Evolutionary conservation across 2,329 filamentous ascomycete species (phyloP), one percentile per base, ranked within the genome.

Genomic region (Penicillium sp.): DNA sequence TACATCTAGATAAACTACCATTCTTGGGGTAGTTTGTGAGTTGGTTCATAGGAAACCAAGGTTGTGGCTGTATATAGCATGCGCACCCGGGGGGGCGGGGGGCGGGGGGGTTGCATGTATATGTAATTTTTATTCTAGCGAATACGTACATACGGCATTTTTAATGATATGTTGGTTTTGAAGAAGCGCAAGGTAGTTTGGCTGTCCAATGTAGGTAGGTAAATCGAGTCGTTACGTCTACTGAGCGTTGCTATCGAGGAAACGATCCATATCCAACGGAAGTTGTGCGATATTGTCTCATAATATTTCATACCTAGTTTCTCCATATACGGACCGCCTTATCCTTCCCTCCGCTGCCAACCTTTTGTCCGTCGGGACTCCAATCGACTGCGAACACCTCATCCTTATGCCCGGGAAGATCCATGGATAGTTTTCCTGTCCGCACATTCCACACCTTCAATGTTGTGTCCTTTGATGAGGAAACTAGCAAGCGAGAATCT

Each of bases 301-400:
- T 55, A 46, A 46, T 55, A 55, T 11, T 19, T 29, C 13, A 19
- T 46, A 48, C 5, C 70, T 73, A 90, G 75, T 89, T 84, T 68
- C 85, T 83, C 87, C 87, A 90, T 68, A 89, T 84, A 71, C 86
- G 81, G 57, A 90, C 85, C 55, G 83, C 83, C 77, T 96, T 97
- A 77, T 99, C 95, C 75, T 94, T 94, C 9, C 95, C 95, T 58
- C 93, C 95, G 75, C 93, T 97, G 19, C 89, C 93, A 17, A 98
- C 93, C 69, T 89, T 89, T 69, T 92, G 86, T 8, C 95, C 95
- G 75, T 97, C 93, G 0, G 92, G 90, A 69, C 91, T 93, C 95
- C 94, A 98, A 75, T 98, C 94, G 13, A 97, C 89, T 0, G 93
- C 92, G 76, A 93, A 97, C 0, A 97, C 93, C 76, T 97, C 92